phyloP scores from a whole-genome alignment of 257 asterid genomes.

The Solanum tarijense region DNA sequence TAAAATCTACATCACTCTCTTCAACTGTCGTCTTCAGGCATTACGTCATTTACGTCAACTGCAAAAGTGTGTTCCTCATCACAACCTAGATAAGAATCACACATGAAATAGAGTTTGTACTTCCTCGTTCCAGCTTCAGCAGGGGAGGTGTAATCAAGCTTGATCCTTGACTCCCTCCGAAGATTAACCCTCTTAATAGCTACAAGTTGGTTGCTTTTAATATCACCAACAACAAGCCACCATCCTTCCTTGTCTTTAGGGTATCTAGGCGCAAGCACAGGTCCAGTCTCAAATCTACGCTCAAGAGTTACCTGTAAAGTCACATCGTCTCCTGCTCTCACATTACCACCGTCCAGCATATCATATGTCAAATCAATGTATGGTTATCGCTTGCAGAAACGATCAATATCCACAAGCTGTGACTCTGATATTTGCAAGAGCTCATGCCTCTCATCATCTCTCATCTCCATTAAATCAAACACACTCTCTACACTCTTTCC shows the following conservation, averaged over 20 bases:
- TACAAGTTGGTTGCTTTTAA: slow-evolving; percentile 17
- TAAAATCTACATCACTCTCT: background rate
- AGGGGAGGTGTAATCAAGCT: slow-evolving; percentile 23
- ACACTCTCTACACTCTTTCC: slow-evolving; percentile 24
- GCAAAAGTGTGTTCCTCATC: slow-evolving; percentile 24
- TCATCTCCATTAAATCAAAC: slow-evolving; percentile 28
- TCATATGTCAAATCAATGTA: slow-evolving; percentile 21
- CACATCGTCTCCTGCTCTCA: slow-evolving; percentile 11
- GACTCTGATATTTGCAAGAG: slow-evolving; percentile 26
- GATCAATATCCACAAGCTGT: slow-evolving; percentile 24
- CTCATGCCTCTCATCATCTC: slow-evolving; percentile 22
- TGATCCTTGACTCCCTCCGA: slow-evolving; percentile 17
- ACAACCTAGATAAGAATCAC: slow-evolving; percentile 29
- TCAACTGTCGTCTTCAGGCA: background rate
- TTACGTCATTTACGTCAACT: slow-evolving; percentile 14
- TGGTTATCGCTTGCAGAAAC: slow-evolving; percentile 21
- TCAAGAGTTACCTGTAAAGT: slow-evolving; percentile 20
- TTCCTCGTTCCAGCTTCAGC: slow-evolving; percentile 8
- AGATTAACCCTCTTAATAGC: slow-evolving; percentile 27
- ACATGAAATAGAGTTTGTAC: slow-evolving; percentile 24
- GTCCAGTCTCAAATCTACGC: slow-evolving; percentile 18
- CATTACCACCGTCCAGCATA: slow-evolving; percentile 5
- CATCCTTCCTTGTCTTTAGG: slow-evolving; percentile 30
- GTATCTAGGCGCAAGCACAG: slow-evolving; percentile 22
- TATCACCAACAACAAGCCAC: slow-evolving; percentile 35